Percentiles rank a stretch among this genome's conserved stretches.
phyloP scores from a whole-genome alignment of 371 early-diverging fungal species.

The Fennellomyces sp. region DNA sequence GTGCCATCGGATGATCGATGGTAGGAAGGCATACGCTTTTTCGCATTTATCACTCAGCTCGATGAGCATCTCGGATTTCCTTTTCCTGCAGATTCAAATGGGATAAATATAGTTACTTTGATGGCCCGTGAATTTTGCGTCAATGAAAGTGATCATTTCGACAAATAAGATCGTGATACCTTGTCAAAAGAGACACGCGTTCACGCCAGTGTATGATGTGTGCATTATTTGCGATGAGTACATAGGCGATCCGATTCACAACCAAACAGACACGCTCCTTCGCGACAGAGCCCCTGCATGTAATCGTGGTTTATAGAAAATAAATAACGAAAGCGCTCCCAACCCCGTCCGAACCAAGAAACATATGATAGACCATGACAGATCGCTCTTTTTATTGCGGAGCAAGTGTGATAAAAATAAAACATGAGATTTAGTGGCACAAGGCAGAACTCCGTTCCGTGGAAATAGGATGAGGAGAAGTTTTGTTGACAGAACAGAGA shows the following conservation, averaged over 20 bases:
- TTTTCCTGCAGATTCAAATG: background rate
- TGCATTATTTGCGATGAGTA: background rate
- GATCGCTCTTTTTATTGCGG: no score
- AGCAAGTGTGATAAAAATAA: background rate
- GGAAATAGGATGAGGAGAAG: background rate
- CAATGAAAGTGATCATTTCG: background rate
- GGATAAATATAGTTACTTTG: background rate
- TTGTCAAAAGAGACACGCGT: background rate
- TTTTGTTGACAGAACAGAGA: background rate
- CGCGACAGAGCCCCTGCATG: no score
- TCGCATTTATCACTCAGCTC: background rate
- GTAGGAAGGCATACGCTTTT: no score
- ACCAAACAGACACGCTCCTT: no score
- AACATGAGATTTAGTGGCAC: conserved; percentile 1
- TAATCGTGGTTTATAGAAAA: no score
- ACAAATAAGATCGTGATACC: background rate
- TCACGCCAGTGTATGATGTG: background rate
- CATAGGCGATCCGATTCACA: no score
- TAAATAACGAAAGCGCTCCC: no score
- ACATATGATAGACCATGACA: no score
- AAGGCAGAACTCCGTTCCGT: background rate
- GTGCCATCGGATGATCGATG: no score
- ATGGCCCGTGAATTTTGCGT: conserved; percentile 2
- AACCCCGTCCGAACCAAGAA: no score
- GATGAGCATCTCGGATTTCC: background rate